Evolutionary conservation across 2,329 filamentous ascomycete species (phyloP).

Genomic region (Setomelanomma holmii): DNA sequence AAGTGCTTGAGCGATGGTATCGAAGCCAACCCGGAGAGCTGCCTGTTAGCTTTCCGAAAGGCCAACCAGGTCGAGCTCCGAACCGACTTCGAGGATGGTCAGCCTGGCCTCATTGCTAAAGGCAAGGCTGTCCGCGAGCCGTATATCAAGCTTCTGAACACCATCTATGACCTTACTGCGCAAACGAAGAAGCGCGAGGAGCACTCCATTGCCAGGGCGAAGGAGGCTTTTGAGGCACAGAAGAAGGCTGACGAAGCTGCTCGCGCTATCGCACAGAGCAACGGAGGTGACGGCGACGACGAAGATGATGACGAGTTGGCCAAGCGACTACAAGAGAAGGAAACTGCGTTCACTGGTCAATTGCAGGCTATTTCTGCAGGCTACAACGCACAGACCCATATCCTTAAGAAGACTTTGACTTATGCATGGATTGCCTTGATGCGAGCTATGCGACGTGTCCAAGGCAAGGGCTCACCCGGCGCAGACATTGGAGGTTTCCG

Average conservation of each 20-base stretch:
- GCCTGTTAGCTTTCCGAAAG: constrained; percentile 85
- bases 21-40: constrained; percentile 90
- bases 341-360: constrained; percentile 61
- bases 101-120: constrained; percentile 68
- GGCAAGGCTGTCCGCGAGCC: constrained; percentile 80
- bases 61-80: constrained; percentile 86
- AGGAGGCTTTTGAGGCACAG: constrained; percentile 60
- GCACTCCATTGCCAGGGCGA: constrained; percentile 63
- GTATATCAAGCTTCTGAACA: constrained; percentile 81
- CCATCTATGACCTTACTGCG: constrained; percentile 85
- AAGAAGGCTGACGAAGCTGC: constrained; percentile 52
- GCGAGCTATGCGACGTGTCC: constrained; percentile 90
- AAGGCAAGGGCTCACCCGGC: constrained; percentile 72
- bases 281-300: constrained; percentile 59
- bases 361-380: constrained; percentile 68
- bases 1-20: constrained; percentile 84
- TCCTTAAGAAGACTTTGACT: constrained; percentile 84
- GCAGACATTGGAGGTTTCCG: constrained; percentile 77
- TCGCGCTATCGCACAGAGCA: constrained; percentile 47
- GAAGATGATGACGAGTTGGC: constrained; percentile 58
- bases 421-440: constrained; percentile 96
- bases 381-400: constrained; percentile 74
- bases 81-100: constrained; percentile 77
- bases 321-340: constrained; percentile 51
- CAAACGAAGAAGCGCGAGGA: constrained; percentile 72